phyloP scores from a whole-genome alignment of 768 basidiomycete genomes.

The Tricholoma matsutake region DNA sequence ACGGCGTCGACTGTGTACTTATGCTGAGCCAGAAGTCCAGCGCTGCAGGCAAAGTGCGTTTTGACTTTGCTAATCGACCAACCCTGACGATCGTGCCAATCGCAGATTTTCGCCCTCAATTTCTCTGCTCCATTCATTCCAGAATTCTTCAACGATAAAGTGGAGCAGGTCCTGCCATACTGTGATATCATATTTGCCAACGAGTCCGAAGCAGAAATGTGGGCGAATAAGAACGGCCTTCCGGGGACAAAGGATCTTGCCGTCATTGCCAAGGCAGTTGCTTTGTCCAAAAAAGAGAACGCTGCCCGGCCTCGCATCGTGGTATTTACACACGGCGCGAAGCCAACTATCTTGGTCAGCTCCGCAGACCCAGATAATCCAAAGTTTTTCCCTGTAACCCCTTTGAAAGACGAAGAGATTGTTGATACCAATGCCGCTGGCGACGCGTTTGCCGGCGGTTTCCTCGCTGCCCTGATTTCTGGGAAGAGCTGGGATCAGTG shows the following conservation, averaged over 20 bases:
- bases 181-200: constrained; percentile 94
- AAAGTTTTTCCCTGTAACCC: constrained; percentile 56
- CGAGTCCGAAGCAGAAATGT: constrained; percentile 90
- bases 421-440: constrained; percentile 99
- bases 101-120: constrained; percentile 85
- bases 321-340: constrained; percentile 87
- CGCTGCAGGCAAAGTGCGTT: constrained; percentile 65
- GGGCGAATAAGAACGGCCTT: constrained; percentile 71
- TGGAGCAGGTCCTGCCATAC: constrained; percentile 79
- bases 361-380: constrained; percentile 51
- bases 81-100: constrained; percentile 3
- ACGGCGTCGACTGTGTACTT: constrained; percentile 71
- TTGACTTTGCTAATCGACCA: not conserved
- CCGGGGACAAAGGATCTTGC: constrained; percentile 62
- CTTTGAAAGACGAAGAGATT: constrained; percentile 60
- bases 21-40: constrained; percentile 78
- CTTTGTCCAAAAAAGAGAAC: constrained; percentile 74
- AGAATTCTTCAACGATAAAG: constrained; percentile 84
- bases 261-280: constrained; percentile 72
- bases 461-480: constrained; percentile 79
- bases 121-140: constrained; percentile 97
- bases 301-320: constrained; percentile 73
- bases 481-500: constrained; percentile 78
- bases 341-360: constrained; percentile 74
- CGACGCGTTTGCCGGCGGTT: constrained; percentile 95